Evolutionary conservation across 495 filamentous ascomycete species (phyloP).

Genomic region (Aspergillus homomorphus): DNA sequence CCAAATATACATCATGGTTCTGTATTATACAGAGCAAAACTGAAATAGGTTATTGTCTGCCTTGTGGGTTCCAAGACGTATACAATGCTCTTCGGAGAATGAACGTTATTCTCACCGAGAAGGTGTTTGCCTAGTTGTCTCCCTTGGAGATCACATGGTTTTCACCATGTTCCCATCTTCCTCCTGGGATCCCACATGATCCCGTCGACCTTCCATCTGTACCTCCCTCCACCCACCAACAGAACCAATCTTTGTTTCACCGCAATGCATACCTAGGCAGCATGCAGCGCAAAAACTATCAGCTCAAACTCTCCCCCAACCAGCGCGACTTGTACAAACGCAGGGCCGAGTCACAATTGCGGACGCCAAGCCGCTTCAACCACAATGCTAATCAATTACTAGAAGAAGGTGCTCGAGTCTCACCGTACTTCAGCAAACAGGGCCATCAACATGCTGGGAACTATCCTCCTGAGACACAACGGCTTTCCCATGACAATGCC

Average conservation of each 20-base stretch:
- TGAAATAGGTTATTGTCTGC: background rate
- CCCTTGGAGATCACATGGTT: background rate
- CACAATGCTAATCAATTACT: slow-evolving; percentile 22
- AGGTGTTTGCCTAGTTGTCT: too few species aligned
- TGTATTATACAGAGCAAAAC: background rate
- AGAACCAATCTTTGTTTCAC: background rate
- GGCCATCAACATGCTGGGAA: background rate
- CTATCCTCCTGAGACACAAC: background rate
- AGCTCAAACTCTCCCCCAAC: background rate
- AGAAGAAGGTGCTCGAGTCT: slow-evolving; percentile 26
- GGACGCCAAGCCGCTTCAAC: slow-evolving; percentile 1
- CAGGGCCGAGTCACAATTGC: slow-evolving; percentile 1
- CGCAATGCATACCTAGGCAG: background rate
- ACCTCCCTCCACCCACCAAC: background rate
- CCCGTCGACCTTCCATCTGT: background rate
- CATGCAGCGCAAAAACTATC: slow-evolving; percentile 4
- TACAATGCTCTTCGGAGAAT: background rate
- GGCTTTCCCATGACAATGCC: slow-evolving; percentile 20
- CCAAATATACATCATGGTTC: background rate
- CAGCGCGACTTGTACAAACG: slow-evolving; percentile 3
- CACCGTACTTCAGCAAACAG: slow-evolving; percentile 10
- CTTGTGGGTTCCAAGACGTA: background rate
- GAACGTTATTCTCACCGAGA: too few species aligned
- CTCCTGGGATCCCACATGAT: background rate
- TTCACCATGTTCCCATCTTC: background rate